phyloP scores from a whole-genome alignment of 805 yeast genomes.

The Cyberlindnera petersonii region DNA sequence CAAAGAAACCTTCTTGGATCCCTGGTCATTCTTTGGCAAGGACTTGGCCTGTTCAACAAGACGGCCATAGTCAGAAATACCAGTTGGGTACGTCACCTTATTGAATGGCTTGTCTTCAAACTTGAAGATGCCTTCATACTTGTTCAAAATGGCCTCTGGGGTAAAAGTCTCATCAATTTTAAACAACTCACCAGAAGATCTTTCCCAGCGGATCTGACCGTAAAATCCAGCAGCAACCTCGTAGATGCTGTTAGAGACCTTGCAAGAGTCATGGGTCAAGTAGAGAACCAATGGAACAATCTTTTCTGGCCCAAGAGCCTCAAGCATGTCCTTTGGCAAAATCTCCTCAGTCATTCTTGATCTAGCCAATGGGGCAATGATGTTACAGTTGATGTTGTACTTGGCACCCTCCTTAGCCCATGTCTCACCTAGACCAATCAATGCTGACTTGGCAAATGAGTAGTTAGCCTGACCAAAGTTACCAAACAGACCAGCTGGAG shows the following conservation, averaged over 20 bases:
- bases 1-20: conserved; percentile 53
- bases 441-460: conserved; percentile 86
- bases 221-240: conserved; percentile 94
- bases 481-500: conserved; percentile 96
- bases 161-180: conserved; percentile 75
- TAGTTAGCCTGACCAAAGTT: conserved; percentile 96
- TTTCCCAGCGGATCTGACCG: conserved; percentile 92
- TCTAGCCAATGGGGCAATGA: conserved; percentile 92
- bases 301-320: conserved; percentile 78
- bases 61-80: conserved; percentile 65
- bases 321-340: conserved; percentile 80
- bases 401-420: conserved; percentile 90
- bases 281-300: conserved; percentile 88
- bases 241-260: conserved; percentile 70
- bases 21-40: conserved; percentile 58
- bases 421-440: conserved; percentile 90
- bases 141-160: conserved; percentile 75
- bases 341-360: conserved; percentile 94
- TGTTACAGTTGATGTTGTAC: conserved; percentile 78
- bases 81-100: conserved; percentile 61
- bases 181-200: conserved; percentile 81
- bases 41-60: conserved; percentile 50
- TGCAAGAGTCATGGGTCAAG: conserved; percentile 61
- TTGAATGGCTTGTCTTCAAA: conserved; percentile 57
- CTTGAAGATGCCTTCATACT: conserved; percentile 58